A percentile compares a stretch with the other conserved stretches of the same genome.
Conservation (phyloP, 148 eudicot genomes). For the Chenopodium berlandieri region DNA sequence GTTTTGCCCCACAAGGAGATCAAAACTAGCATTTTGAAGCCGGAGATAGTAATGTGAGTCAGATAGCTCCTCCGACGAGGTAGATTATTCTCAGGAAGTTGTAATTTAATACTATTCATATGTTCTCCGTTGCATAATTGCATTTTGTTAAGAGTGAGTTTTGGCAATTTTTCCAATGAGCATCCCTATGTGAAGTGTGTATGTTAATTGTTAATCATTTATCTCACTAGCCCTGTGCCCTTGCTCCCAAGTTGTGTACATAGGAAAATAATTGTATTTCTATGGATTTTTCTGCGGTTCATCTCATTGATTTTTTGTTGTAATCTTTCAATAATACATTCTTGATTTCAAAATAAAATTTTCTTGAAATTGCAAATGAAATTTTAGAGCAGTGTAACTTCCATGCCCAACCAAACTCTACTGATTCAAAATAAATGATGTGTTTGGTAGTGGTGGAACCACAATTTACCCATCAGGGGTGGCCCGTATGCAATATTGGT, state of each 20-base stretch:
- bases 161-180: conserved; percentile 10
- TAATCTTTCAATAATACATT: conserved; percentile 10
- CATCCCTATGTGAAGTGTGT: conserved; percentile 6
- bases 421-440: too few relatives aligned
- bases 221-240: neutral
- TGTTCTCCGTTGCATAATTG: neutral
- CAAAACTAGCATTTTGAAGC: conserved; percentile 83
- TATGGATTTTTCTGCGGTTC: conserved; percentile 7
- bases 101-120: conserved; percentile 19
- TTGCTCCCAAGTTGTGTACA: conserved; percentile 5
- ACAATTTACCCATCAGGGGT: too few relatives aligned
- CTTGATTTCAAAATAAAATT: neutral
- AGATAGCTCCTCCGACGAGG: neutral
- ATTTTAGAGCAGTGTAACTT: too few relatives aligned
- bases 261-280: conserved; percentile 6
- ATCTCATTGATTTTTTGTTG: conserved; percentile 7
- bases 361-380: too few relatives aligned
- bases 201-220: conserved; percentile 2
- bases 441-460: too few relatives aligned
- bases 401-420: too few relatives aligned
- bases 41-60: conserved; percentile 89
- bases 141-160: conserved; percentile 7
- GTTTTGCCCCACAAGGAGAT: conserved; percentile 92
- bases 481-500: too few relatives aligned
- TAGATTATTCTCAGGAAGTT: conserved; percentile 19